Percentiles rank a stretch among this genome's conserved stretches.
Evolutionary conservation across 1,284 basidiomycete genomes (phyloP).

Genomic region (Trichosporon sp.): DNA sequence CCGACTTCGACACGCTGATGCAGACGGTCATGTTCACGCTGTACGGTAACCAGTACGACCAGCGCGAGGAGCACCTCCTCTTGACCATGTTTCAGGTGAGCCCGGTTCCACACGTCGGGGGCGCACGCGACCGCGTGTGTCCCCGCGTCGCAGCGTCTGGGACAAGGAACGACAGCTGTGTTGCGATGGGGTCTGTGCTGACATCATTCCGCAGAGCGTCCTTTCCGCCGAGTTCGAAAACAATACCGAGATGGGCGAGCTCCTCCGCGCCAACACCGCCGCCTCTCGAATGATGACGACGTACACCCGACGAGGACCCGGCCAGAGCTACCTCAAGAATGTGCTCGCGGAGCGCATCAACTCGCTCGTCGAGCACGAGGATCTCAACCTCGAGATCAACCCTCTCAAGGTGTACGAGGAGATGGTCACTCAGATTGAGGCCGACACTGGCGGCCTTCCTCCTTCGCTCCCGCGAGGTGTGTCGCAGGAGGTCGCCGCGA

Average conservation of each 20-base stretch:
- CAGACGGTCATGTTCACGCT: conserved; percentile 99
- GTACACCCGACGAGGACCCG: conserved; percentile 94
- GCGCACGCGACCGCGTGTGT: background rate
- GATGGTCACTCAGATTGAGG: conserved; percentile 97
- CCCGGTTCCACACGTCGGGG: background rate
- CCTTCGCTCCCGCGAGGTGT: conserved; percentile 87
- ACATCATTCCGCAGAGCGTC: conserved; percentile 64
- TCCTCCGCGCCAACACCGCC: conserved; percentile 95
- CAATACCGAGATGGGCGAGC: conserved; percentile 93
- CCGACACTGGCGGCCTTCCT: conserved; percentile 86
- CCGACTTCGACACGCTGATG: conserved; percentile 95
- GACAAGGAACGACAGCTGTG: background rate
- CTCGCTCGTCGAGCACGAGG: conserved; percentile 95
- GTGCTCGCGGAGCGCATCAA: conserved; percentile 97
- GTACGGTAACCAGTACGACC: conserved; percentile 99
- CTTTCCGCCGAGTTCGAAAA: conserved; percentile 97
- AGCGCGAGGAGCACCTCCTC: conserved; percentile 93
- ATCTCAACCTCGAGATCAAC: conserved; percentile 97
- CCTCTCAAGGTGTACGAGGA: conserved; percentile 98
- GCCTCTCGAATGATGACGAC: conserved; percentile 99
- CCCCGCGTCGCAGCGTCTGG: background rate
- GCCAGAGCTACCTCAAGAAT: conserved; percentile 94
- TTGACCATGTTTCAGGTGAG: conserved; percentile 88
- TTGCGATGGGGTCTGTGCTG: conserved; percentile 18
- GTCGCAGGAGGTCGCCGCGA: conserved; percentile 84